These are phyloP conservation scores for Rubus parviflorus DNA, from an alignment of 306 rosid species.

Conservation along the genomic window DNA sequence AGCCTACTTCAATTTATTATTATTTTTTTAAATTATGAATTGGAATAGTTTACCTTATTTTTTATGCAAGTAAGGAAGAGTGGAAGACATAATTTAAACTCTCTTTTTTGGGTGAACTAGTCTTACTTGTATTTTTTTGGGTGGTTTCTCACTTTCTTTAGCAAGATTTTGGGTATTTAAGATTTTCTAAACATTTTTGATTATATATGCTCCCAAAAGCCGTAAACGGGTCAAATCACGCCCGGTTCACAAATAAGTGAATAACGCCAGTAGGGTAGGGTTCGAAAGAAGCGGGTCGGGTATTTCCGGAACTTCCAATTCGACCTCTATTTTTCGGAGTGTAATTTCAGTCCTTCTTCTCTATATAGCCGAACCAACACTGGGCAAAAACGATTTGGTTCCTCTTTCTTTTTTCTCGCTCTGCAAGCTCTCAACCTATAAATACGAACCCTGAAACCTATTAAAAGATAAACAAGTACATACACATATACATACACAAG, in stretches of 20 bases:
- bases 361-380: slow-evolving; percentile 23
- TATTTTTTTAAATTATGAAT: no score
- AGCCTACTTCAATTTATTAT: no score
- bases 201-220: neutral
- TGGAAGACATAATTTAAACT: no score
- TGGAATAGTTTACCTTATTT: no score
- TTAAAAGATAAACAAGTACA: neutral
- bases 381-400: neutral
- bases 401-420: neutral
- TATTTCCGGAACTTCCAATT: slow-evolving; percentile 29
- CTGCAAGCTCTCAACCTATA: slow-evolving; percentile 19
- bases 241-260: neutral
- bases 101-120: no score
- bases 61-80: no score
- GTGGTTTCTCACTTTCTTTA: no score
- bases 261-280: slow-evolving; percentile 30
- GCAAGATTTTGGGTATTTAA: no score
- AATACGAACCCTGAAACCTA: neutral
- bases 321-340: slow-evolving; percentile 8
- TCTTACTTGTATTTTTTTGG: no score
- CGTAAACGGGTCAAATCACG: neutral
- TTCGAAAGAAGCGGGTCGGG: slow-evolving; percentile 36
- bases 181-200: no score
- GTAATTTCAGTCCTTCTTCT: neutral
- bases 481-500: neutral